These are phyloP conservation scores for Diaporthe sp. DNA, from an alignment of 2,329 filamentous ascomycete species.

Conservation along the genomic window DNA sequence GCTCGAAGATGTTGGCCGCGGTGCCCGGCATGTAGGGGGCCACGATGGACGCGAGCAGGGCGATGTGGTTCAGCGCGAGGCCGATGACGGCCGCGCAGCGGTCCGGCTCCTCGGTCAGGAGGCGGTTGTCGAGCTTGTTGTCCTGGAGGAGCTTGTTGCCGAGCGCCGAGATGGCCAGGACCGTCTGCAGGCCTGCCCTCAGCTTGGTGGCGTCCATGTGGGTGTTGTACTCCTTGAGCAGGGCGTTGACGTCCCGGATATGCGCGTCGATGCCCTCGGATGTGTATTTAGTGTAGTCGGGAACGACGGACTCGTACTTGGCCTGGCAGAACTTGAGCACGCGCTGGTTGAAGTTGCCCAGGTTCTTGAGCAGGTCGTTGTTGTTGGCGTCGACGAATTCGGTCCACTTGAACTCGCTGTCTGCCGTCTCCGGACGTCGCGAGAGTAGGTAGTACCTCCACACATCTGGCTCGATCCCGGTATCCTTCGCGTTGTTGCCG, in stretches of 20 bases:
- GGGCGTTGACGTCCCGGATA: slow-evolving; percentile 74
- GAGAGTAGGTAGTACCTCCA: slow-evolving; percentile 84
- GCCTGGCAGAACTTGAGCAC: slow-evolving; percentile 72
- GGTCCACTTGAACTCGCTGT: slow-evolving; percentile 81
- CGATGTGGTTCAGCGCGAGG: slow-evolving; percentile 85
- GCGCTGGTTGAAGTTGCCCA: slow-evolving; percentile 74
- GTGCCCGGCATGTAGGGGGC: slow-evolving; percentile 90
- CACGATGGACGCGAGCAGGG: slow-evolving; percentile 84
- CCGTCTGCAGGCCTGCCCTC: slow-evolving; percentile 73
- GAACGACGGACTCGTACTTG: slow-evolving; percentile 60
- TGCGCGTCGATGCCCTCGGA: slow-evolving; percentile 66
- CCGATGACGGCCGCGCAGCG: slow-evolving; percentile 75
- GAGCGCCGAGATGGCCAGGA: slow-evolving; percentile 75
- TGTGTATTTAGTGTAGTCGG: slow-evolving; percentile 67
- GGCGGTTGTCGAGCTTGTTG: slow-evolving; percentile 58
- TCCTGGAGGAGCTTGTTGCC: slow-evolving; percentile 66
- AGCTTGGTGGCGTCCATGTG: slow-evolving; percentile 81
- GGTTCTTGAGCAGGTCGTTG: slow-evolving; percentile 74
- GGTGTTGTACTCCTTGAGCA: slow-evolving; percentile 76
- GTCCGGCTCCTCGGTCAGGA: slow-evolving; percentile 66
- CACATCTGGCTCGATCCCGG: slow-evolving; percentile 83
- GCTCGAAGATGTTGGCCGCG: slow-evolving; percentile 79
- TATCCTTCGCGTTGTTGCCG: slow-evolving; percentile 89
- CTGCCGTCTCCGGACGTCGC: slow-evolving; percentile 79
- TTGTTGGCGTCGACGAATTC: slow-evolving; percentile 82